Conservation (phyloP, 2,329 filamentous ascomycete species). For the Colletotrichum brevisporum region DNA sequence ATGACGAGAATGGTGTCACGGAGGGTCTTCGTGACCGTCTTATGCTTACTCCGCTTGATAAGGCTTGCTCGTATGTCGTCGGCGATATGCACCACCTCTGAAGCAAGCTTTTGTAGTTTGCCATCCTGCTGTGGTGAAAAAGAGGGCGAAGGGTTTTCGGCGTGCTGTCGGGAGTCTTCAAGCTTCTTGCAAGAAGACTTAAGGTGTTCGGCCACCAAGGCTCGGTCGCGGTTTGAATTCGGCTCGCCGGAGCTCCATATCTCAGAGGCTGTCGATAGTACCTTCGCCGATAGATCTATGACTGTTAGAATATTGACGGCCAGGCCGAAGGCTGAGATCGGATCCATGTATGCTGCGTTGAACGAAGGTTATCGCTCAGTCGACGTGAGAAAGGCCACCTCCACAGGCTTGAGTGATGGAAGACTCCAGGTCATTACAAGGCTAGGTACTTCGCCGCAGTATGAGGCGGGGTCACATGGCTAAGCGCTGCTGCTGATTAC, state of each 20-base stretch:
- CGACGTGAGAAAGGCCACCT: background rate
- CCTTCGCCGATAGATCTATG: background rate
- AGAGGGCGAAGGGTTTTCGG: too few relatives aligned
- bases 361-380: too few relatives aligned
- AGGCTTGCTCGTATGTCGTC: background rate
- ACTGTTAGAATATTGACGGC: conserved; percentile 3
- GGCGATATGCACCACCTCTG: background rate
- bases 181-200: background rate
- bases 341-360: background rate
- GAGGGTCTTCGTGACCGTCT: background rate
- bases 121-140: background rate
- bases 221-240: background rate
- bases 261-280: background rate
- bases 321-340: conserved; percentile 4
- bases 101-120: background rate
- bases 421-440: too few relatives aligned
- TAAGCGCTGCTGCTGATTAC: too few relatives aligned
- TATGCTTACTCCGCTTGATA: background rate
- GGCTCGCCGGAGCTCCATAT: background rate
- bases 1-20: background rate
- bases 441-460: too few relatives aligned
- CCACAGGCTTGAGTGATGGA: too few relatives aligned
- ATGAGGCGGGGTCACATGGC: too few relatives aligned
- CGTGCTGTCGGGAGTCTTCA: too few relatives aligned
- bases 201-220: background rate